Conservation (phyloP, 2,329 filamentous ascomycete genomes). For the Ciborinia camelliae region DNA sequence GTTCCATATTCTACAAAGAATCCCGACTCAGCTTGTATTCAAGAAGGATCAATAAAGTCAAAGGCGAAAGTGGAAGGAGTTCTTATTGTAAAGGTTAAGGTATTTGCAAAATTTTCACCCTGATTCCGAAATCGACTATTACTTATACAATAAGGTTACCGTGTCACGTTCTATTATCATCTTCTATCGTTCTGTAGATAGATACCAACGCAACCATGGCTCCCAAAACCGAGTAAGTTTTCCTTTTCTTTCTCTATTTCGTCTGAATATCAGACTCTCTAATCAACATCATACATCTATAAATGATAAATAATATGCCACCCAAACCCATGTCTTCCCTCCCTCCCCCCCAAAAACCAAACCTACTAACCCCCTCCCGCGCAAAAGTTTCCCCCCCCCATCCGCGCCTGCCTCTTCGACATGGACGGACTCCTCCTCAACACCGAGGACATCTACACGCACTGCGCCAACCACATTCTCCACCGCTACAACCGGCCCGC, state of each 20-base stretch:
- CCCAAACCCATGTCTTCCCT: no score
- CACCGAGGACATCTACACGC: constrained; percentile 88
- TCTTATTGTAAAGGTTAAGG: no score
- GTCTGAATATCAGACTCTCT: no score
- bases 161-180: not conserved
- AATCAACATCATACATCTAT: no score
- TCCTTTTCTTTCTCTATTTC: no score
- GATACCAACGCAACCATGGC: not conserved
- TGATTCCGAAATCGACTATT: not conserved
- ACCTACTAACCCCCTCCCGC: not conserved
- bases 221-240: not conserved
- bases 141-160: not conserved
- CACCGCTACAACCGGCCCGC: constrained; percentile 66
- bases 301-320: no score
- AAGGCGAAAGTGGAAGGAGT: not conserved
- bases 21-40: no score
- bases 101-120: constrained; percentile 1
- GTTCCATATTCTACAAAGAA: no score
- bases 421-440: constrained; percentile 98
- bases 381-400: constrained; percentile 73
- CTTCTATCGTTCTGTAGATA: no score
- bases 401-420: constrained; percentile 93
- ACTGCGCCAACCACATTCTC: constrained; percentile 79
- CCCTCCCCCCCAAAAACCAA: not conserved
- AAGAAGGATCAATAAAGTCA: not conserved